Base-by-base conservation (phyloP, 2,329 filamentous ascomycete genomes). In the Aspergillus pseudotamarii region DNA sequence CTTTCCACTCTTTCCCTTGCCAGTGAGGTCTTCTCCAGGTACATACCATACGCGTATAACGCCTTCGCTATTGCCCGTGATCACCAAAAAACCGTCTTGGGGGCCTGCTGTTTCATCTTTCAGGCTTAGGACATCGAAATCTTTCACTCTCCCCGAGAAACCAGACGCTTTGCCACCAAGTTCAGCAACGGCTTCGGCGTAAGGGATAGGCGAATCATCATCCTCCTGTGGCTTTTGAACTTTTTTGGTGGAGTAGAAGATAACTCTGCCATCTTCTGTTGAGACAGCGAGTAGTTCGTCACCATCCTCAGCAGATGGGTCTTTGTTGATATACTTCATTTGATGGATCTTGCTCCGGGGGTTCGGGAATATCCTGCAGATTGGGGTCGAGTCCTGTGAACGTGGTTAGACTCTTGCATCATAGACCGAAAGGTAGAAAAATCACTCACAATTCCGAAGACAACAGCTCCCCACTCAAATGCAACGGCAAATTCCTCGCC, bases 401-500 rank as follows among this genome's bases (percentile, higher is more conserved):
- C 23, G 61, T 38, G 5, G 61, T 75, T 64, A 72, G 67, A 64
- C 57, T 51, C 48, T n/a, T 45, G 23, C 19, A 41, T 53, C 4
- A 16, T 4, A 43, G 11, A n/a, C 30, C 50, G 36, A 32, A 28
- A 23, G 26, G 12, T 10, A 55, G 14, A 50, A 23, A 50, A 23
- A 46, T 36, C 32, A 75, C 79, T 75, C 76, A 84, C 83, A 83
- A 95, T 91, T 65, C 92, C 93, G 74, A 95, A 98, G 0, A 96
- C 87, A 34, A 95, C 84, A 8, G 90, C 86, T 54, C 95, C 93
- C 68, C 92, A 85, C 75, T 98, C 94, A 73, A 98, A 98, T 0
- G 86, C 90, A 3, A 99, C 91, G 0, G 91, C 91, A 72, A 95
- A 99, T 73, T 96, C 92, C 64, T 95, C 91, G 48, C 88, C 88